Conservation (phyloP, 495 filamentous ascomycete genomes). For the Penicillium parvum region DNA sequence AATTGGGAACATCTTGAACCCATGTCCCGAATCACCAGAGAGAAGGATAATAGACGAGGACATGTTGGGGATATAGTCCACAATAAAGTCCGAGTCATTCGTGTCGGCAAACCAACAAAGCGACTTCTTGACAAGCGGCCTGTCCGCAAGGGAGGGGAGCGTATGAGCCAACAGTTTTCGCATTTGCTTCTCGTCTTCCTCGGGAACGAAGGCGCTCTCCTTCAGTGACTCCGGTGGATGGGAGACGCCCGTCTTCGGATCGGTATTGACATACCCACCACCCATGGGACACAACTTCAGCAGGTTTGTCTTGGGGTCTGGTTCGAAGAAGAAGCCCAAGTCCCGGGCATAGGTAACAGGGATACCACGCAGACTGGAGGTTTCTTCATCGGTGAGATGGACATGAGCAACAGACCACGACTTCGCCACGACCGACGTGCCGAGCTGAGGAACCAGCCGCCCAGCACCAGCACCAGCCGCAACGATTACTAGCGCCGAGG, state of each 20-base stretch:
- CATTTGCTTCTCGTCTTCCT: conserved; percentile 43
- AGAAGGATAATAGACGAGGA: conserved; percentile 39
- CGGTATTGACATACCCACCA: conserved; percentile 50
- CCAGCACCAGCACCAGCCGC: conserved; percentile 41
- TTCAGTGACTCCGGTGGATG: conserved; percentile 27
- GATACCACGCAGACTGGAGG: conserved; percentile 45
- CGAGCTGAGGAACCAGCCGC: conserved; percentile 35
- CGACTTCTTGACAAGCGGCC: conserved; percentile 43
- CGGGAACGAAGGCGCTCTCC: conserved; percentile 42
- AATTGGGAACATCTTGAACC: conserved; percentile 55
- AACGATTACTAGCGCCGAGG: conserved; percentile 36
- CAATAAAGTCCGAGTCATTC: conserved; percentile 51
- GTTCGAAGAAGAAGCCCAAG: conserved; percentile 58
- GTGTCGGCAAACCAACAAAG: conserved; percentile 58
- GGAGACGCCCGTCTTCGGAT: conserved; percentile 30
- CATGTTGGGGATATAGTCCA: conserved; percentile 49
- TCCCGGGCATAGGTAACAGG: conserved; percentile 53
- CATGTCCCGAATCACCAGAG: conserved; percentile 51
- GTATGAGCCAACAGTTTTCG: conserved; percentile 45
- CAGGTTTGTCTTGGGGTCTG: conserved; percentile 48
- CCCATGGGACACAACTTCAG: conserved; percentile 53
- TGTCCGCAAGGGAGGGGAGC: conserved; percentile 43
- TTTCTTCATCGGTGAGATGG: conserved; percentile 49
- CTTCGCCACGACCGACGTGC: conserved; percentile 42
- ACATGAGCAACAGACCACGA: conserved; percentile 52